Evolutionary conservation across 192 early-diverging fungal species (phyloP).

Genomic region (Backusella sp.): DNA sequence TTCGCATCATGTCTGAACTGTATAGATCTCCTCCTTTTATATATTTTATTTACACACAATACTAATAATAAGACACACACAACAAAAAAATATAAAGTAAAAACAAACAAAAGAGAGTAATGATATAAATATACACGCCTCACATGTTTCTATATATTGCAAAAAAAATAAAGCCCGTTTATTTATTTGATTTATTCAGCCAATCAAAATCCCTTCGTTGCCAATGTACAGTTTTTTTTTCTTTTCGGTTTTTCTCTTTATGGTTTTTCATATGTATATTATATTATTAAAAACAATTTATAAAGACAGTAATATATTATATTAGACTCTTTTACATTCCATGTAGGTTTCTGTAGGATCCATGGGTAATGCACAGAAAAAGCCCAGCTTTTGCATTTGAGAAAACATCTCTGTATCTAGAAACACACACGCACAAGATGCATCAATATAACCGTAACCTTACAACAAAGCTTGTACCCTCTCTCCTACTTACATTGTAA

Average conservation of each 20-base stretch:
- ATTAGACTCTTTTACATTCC: conserved; percentile 39
- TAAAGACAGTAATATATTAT: neutral
- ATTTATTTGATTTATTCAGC: neutral
- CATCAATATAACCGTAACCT: neutral
- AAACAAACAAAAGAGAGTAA: neutral
- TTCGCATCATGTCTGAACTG: conserved; percentile 12
- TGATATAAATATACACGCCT: neutral
- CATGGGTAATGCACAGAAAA: conserved; percentile 47
- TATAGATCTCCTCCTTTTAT: neutral
- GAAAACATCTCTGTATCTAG: conserved; percentile 41
- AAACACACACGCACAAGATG: neutral
- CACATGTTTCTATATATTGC: neutral
- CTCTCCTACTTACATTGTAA: conserved; percentile 36
- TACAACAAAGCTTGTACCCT: neutral
- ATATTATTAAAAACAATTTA: neutral
- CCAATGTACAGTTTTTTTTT: neutral
- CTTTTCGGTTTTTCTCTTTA: neutral
- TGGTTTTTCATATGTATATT: neutral
- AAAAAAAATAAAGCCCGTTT: neutral
- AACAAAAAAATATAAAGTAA: neutral
- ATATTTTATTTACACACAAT: neutral
- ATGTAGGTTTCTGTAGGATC: conserved; percentile 44
- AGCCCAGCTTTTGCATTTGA: conserved; percentile 50
- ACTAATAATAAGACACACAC: neutral
- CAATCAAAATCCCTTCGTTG: neutral